Evolutionary conservation across 169 alveolate species (phyloP).

Genomic region (Miamiensis avidus): DNA sequence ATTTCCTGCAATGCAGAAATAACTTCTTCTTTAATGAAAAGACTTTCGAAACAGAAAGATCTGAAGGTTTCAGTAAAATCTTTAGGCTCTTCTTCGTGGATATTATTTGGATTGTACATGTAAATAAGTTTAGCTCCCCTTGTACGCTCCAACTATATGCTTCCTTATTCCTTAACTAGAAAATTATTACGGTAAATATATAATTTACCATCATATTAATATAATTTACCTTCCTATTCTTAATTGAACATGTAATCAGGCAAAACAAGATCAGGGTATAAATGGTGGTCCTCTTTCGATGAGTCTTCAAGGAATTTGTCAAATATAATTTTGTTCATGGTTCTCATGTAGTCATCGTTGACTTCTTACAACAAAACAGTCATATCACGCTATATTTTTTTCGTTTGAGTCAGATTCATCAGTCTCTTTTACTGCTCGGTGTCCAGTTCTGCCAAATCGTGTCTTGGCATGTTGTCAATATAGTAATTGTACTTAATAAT

Average conservation of each 20-base stretch:
- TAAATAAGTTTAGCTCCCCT: constrained; percentile 23
- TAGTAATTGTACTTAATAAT: constrained; percentile 82
- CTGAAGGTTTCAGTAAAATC: constrained; percentile 87
- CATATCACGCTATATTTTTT: constrained; percentile 51
- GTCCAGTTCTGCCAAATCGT: constrained; percentile 88
- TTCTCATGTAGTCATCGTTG: constrained; percentile 85
- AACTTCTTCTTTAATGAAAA: constrained; percentile 89
- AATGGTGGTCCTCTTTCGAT: constrained; percentile 45
- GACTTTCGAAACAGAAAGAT: constrained; percentile 86
- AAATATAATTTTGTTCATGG: constrained; percentile 91
- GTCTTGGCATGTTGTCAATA: constrained; percentile 90
- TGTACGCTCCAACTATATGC: constrained; percentile 19
- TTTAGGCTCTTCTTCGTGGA: constrained; percentile 43
- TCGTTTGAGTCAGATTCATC: constrained; percentile 46
- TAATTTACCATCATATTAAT: too few species aligned
- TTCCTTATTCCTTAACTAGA: constrained; percentile 36
- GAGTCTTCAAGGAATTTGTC: constrained; percentile 80
- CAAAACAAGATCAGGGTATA: constrained; percentile 71
- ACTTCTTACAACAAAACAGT: constrained; percentile 79
- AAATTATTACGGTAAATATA: constrained; percentile 53
- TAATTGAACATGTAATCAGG: constrained; percentile 39
- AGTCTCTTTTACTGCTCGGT: constrained; percentile 84
- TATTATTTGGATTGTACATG: constrained; percentile 33
- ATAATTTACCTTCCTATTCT: neutral
- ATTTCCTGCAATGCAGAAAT: constrained; percentile 87